phyloP scores from a whole-genome alignment of 805 yeast species.

The Starmerella lactis-condensi region DNA sequence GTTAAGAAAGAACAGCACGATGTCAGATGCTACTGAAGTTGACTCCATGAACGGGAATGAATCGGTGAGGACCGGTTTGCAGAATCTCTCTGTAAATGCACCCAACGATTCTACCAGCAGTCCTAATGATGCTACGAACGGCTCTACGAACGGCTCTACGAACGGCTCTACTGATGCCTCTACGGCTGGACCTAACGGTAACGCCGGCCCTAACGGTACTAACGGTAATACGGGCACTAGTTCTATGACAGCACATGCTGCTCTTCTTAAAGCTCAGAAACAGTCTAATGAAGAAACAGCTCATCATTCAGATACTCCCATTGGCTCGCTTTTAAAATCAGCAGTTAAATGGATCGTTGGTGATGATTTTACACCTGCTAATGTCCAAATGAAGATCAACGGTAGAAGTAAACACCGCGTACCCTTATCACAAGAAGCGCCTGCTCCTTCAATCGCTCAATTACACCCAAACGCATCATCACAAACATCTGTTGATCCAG shows the following conservation, averaged over 20 bases:
- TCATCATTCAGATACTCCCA: constrained; percentile 1
- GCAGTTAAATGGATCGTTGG: constrained; percentile 8
- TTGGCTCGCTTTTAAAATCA: constrained; percentile 1
- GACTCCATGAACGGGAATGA: no score
- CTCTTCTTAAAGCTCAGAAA: constrained; percentile 1
- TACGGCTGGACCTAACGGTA: no score
- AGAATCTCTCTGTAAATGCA: no score
- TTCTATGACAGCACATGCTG: neutral
- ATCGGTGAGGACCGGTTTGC: no score
- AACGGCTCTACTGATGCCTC: no score
- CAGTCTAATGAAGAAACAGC: neutral
- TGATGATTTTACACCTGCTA: constrained; percentile 1
- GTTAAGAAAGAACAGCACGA: no score
- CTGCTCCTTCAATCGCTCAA: neutral
- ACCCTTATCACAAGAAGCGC: neutral
- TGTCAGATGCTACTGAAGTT: no score
- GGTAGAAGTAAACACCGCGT: neutral
- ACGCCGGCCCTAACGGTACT: no score
- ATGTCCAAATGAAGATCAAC: neutral
- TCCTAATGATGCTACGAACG: no score
- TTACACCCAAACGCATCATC: neutral
- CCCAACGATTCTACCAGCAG: no score
- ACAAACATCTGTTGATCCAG: neutral
- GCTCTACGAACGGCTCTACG: no score
- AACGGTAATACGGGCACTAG: neutral